A percentile compares a stretch with the other conserved stretches of the same genome.
These are phyloP conservation scores for Hortaea sp. DNA, from an alignment of 2,329 filamentous ascomycete species.

Conservation along the genomic window DNA sequence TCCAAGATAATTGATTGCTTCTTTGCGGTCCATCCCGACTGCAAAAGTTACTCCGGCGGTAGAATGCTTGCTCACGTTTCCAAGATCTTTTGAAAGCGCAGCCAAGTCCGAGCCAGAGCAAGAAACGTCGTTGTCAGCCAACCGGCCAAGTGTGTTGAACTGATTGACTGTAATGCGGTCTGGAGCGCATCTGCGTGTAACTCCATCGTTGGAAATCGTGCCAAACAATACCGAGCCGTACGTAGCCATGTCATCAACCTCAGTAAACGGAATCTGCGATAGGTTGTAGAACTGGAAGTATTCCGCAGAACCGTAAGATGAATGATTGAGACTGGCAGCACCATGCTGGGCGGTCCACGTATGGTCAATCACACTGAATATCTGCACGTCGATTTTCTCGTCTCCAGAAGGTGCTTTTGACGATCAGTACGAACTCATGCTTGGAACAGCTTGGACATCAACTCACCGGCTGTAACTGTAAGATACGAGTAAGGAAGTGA, in stretches of 20 bases:
- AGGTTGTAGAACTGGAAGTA: conserved; percentile 17
- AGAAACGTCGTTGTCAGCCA: conserved; percentile 1
- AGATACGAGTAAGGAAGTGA: conserved; percentile 28
- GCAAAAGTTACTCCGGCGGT: conserved; percentile 11
- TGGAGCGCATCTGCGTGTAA: conserved; percentile 5
- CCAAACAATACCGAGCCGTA: conserved; percentile 17
- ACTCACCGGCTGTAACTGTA: conserved; percentile 12
- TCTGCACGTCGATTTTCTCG: conserved; percentile 12
- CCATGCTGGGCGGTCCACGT: conserved; percentile 26
- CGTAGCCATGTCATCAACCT: conserved; percentile 14
- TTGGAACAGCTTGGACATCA: neutral
- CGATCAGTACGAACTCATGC: neutral
- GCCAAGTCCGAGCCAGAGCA: conserved; percentile 10
- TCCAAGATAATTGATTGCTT: conserved; percentile 15
- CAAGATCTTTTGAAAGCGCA: conserved; percentile 11
- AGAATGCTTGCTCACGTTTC: conserved; percentile 1
- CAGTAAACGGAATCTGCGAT: conserved; percentile 13
- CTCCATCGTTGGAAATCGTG: conserved; percentile 1
- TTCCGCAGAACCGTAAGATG: conserved; percentile 5
- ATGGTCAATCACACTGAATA: conserved; percentile 27
- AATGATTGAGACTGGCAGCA: conserved; percentile 13
- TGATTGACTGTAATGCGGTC: conserved; percentile 7
- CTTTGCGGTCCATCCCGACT: conserved; percentile 14
- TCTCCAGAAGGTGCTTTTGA: neutral
- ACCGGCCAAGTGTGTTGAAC: conserved; percentile 7